phyloP scores from a whole-genome alignment of 352 stramenopile species.

The Globisporangium cylindrosporum region DNA sequence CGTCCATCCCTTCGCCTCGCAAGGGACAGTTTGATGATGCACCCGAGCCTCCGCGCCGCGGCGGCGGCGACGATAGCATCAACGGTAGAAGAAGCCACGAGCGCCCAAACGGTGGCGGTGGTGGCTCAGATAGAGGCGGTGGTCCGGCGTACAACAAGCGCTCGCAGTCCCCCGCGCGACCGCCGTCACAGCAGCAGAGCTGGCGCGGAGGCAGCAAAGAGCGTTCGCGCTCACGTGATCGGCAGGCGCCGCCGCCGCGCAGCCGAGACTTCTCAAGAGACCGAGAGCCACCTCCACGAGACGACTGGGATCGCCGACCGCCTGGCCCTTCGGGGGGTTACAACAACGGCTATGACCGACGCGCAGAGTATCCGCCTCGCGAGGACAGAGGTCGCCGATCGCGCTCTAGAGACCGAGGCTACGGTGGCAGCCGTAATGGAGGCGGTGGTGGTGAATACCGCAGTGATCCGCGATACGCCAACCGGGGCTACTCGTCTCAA shows the following conservation, averaged over 20 bases:
- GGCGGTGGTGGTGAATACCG: slow-evolving; percentile 12
- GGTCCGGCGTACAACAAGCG: slow-evolving; percentile 6
- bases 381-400: slow-evolving; percentile 20
- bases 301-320: slow-evolving; percentile 7
- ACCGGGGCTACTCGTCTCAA: slow-evolving; percentile 32
- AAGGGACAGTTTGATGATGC: slow-evolving; percentile 74
- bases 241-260: slow-evolving; percentile 5
- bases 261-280: slow-evolving; percentile 14
- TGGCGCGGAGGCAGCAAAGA: slow-evolving; percentile 21
- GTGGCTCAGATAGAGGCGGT: background rate
- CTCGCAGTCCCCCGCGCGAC: slow-evolving; percentile 7
- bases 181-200: slow-evolving; percentile 18
- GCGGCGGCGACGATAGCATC: slow-evolving; percentile 3
- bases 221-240: slow-evolving; percentile 25
- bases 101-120: background rate
- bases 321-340: background rate
- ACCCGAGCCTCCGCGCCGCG: slow-evolving; percentile 21
- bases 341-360: slow-evolving; percentile 13
- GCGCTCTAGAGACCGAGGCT: slow-evolving; percentile 29
- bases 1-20: slow-evolving; percentile 25
- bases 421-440: slow-evolving; percentile 11
- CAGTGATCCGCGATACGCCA: slow-evolving; percentile 17
- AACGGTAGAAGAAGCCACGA: slow-evolving; percentile 9
- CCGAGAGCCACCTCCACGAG: slow-evolving; percentile 5
- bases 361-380: slow-evolving; percentile 1